Evolutionary conservation across 176 grass and related monocot species (phyloP), one percentile per base, ranked within the genome.

Genomic region (Musa acuminata): DNA sequence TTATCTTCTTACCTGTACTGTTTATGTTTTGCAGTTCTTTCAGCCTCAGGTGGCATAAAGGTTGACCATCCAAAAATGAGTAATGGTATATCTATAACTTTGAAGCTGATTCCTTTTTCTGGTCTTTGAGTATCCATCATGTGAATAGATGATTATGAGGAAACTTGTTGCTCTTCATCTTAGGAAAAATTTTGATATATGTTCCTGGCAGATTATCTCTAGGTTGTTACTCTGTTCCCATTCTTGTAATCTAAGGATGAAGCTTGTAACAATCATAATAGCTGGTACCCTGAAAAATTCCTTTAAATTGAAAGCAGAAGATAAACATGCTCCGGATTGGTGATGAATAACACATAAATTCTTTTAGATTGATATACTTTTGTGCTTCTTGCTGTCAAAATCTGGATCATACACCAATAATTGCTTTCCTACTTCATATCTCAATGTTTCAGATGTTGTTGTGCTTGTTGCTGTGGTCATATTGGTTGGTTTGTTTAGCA

Each of bases 31-130:
- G 71, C 81, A 98, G 94, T 98, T 84, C 94, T 98, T 81, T 98
- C 94, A 22, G 94, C 94, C 80, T 89, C 94, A 67, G 94, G 94
- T 73, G 94, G 94, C 55, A 91, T 98, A 85, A 93, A 75, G 86
- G 88, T 91, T 76, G 82, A 93, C 69, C 72, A 79, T 79, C 78
- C 59, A 8, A 85, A 93, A 54, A 93, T 84, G 88, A 98, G 84
- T 54, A 89, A 80, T 0, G 90, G 90, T 92, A 89, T 53, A 69
- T 22, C 64, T 59, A 2, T 13, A 48, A 67, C 65, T 26, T 48
- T 52, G 71, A 73, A 22, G 27, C 11, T 73, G 11, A 13, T 73
- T 26, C 25, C 26, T 54, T 43, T 43, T 43, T 43, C 35, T 43
- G 35, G 35, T 43, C 35, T 43, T 43, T 6, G 35, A 43, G 35